Evolutionary conservation across 2,329 filamentous ascomycete genomes (phyloP), one percentile per base, ranked within the genome.

Genomic region (Neofusicoccum kwambonambiense): DNA sequence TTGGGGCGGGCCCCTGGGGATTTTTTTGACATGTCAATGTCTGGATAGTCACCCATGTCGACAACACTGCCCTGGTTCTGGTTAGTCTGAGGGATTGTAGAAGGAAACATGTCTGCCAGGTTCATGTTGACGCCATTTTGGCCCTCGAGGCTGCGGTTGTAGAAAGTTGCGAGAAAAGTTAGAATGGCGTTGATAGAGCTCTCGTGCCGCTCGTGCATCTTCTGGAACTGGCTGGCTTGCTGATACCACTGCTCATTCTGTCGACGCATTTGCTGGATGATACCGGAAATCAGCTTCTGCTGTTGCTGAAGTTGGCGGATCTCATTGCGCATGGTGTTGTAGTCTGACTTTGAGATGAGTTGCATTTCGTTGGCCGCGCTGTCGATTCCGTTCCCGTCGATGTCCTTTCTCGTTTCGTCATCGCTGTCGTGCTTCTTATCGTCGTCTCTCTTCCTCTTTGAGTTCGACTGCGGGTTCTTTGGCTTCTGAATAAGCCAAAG

Each of bases 181-280:
- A 99, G 84, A 67, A 99, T 98, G n/a, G 94, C 94, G 73, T 97
- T 98, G 78, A 99, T 98, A 0, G 94, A 97, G 75, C 94, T 97
- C 75, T 99, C 95, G 73, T 99, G 95, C n/a, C 95, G 89, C 70
- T 94, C 93, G 73, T 98, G 94, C 74, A 96, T 88, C 66, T 87
- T 90, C 77, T 98, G 93, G 75, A 97, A 97, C 65, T 91, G 89
- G 50, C 91, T 85, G 0, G 94, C 93, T 77, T 97, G 93, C 64
- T 91, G 90, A 72, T 93, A 96, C 35, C 97, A 85, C 67, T 94
- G 89, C 67, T 92, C 89, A 73, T 98, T 95, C 72, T 97, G 93
- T 66, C 90, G 87, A 64, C 92, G 90, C 65, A 98, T 81, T 64
- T 90, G 88, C 62, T 84, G 86, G 69, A 99, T 93, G 67, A 94